Evolutionary conservation across 208 protist species (phyloP), one percentile per base, ranked within the genome.

Genomic region (Vickermania spadyakhi): DNA sequence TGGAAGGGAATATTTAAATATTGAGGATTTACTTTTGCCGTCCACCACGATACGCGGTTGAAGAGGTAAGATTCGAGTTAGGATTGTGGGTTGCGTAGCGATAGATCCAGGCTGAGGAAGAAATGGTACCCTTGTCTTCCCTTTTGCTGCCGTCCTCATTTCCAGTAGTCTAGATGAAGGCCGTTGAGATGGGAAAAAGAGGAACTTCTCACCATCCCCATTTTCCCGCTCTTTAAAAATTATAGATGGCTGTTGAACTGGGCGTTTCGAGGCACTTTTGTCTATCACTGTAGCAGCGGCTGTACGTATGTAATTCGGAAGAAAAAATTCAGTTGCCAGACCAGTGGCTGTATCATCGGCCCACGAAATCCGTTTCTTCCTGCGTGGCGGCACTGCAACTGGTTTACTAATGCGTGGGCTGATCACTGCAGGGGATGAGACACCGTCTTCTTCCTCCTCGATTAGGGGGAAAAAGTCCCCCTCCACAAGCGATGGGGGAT

Each of bases 111-210:
- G 36, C 36, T 45, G 36, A 18, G 18, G 11, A 45, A 18, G 36
- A 18, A 45, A 45, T 45, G 18, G 36, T 18, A n/a, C 18, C 7
- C 18, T 18, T 18, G 18, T 18, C 11, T 45, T 45, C 18, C 36
- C 36, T 45, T 45, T 45, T 45, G 7, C 36, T 18, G 36, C 36
- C 7, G 36, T 18, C 18, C 36, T 45, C 11, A 45, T n/a, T 26
- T 7, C 25, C 22, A 56, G 22, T 56, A 56, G 22, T 22, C 52
- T 7, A 21, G 25, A 5, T 5, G 52, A 56, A 28, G 25, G 25
- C 11, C 52, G 25, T 28, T 56, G 25, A 26, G 52, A 7, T 5
- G 25, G 52, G n/a, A 56, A 56, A n/a, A 56, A 56, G n/a, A 56
- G n/a, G n/a, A 26, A 56, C n/a, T 21, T 7, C 11, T 56, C 25